A percentile compares a stretch with the other conserved stretches of the same genome.
These are phyloP conservation scores for Polytolypa hystricis DNA, from an alignment of 2,329 filamentous ascomycete species.

Conservation along the genomic window DNA sequence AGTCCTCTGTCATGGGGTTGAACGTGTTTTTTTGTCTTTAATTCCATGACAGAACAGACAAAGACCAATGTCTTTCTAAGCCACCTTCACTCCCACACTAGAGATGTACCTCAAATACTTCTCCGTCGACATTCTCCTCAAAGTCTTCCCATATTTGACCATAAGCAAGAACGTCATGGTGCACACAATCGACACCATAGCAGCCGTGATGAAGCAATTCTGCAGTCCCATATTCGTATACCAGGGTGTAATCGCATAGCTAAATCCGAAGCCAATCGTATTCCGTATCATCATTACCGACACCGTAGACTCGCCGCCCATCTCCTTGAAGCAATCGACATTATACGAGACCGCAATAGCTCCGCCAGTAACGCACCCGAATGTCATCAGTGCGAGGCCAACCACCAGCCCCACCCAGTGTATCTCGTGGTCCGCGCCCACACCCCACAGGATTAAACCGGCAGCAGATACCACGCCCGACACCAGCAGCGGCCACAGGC, in stretches of 20 bases:
- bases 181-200: conserved; percentile 20
- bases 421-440: conserved; percentile 18
- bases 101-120: conserved; percentile 11
- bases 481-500: conserved; percentile 21
- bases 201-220: conserved; percentile 24
- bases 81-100: conserved; percentile 3
- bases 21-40: too few species aligned
- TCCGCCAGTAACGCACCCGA: conserved; percentile 16
- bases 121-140: conserved; percentile 11
- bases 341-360: conserved; percentile 18
- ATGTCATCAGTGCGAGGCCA: conserved; percentile 19
- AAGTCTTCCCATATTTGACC: conserved; percentile 20
- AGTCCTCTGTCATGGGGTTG: too few species aligned
- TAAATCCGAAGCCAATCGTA: conserved; percentile 23
- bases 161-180: conserved; percentile 20
- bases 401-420: conserved; percentile 22
- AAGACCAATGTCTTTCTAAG: too few species aligned
- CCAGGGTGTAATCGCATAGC: conserved; percentile 28
- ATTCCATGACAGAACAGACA: too few species aligned
- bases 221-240: conserved; percentile 21
- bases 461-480: conserved; percentile 17
- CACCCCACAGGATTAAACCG: conserved; percentile 18
- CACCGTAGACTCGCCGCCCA: conserved; percentile 20
- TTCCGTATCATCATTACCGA: conserved; percentile 31
- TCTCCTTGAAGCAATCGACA: conserved; percentile 20